These are phyloP conservation scores for Phytopythium boreale DNA, from an alignment of 352 stramenopile genomes.

Conservation along the genomic window DNA sequence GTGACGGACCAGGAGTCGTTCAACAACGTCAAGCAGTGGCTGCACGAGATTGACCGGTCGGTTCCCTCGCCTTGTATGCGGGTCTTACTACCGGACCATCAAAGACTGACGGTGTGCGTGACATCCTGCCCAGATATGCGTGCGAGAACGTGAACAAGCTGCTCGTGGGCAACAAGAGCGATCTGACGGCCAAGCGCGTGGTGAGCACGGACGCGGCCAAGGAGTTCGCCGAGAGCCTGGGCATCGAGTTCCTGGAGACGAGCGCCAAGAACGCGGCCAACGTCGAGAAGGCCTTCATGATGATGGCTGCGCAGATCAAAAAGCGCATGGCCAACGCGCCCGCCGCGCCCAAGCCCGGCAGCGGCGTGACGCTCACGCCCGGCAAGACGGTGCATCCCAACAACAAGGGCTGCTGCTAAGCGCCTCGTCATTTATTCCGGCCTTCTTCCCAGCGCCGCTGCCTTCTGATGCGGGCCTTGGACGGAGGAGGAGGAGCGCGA, in stretches of 20 bases:
- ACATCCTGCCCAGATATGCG: conserved; percentile 78
- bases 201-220: conserved; percentile 93
- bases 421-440: conserved; percentile 39
- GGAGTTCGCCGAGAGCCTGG: conserved; percentile 85
- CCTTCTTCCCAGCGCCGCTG: conserved; percentile 18
- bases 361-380: conserved; percentile 54
- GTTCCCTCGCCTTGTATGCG: not conserved
- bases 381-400: conserved; percentile 65
- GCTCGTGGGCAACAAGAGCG: conserved; percentile 98
- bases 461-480: not conserved
- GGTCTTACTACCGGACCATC: not conserved
- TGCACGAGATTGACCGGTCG: conserved; percentile 90
- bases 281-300: conserved; percentile 92
- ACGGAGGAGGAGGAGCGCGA: not conserved
- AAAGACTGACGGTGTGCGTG: not conserved
- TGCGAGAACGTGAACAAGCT: conserved; percentile 97
- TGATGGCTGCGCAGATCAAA: conserved; percentile 92
- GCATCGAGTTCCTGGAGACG: conserved; percentile 88
- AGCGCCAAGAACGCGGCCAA: conserved; percentile 89
- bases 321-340: conserved; percentile 88
- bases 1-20: conserved; percentile 97
- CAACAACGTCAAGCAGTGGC: conserved; percentile 98
- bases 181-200: conserved; percentile 93
- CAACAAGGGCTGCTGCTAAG: conserved; percentile 85
- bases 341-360: conserved; percentile 53